Percentiles rank a stretch among this genome's conserved stretches.
These are phyloP conservation scores for Nemania sp. DNA, from an alignment of 2,329 filamentous ascomycete species.

Conservation along the genomic window DNA sequence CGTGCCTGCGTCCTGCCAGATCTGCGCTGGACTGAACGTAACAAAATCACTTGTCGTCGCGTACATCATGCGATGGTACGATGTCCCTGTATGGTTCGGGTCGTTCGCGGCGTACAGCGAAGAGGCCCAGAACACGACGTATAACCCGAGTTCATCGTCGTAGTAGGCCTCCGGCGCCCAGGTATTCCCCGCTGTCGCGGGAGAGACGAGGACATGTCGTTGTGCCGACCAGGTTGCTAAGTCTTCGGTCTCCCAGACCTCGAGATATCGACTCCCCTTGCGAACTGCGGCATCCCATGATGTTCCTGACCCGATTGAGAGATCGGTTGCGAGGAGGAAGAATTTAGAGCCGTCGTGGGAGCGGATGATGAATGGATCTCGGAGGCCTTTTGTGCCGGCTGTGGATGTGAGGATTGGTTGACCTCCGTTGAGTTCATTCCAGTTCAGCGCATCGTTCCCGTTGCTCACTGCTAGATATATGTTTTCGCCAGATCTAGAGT, in stretches of 20 bases:
- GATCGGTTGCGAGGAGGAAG: constrained; percentile 55
- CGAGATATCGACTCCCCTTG: constrained; percentile 53
- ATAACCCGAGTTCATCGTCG: constrained; percentile 47
- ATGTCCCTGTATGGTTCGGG: constrained; percentile 44
- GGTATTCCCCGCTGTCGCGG: constrained; percentile 54
- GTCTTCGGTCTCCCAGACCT: constrained; percentile 57
- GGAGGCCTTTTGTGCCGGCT: constrained; percentile 52
- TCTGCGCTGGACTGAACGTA: constrained; percentile 49
- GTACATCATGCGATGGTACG: constrained; percentile 58
- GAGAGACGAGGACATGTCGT: constrained; percentile 53
- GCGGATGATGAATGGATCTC: constrained; percentile 58
- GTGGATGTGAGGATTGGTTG: constrained; percentile 51
- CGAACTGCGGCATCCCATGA: constrained; percentile 53
- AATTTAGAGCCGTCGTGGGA: constrained; percentile 55
- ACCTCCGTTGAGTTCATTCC: constrained; percentile 53
- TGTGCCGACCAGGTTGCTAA: constrained; percentile 55
- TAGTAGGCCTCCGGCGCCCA: constrained; percentile 59
- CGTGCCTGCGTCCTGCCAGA: constrained; percentile 56
- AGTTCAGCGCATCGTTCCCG: constrained; percentile 55
- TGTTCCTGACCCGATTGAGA: constrained; percentile 58
- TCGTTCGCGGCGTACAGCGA: constrained; percentile 49
- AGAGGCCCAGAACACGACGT: constrained; percentile 53
- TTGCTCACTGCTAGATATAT: constrained; percentile 56
- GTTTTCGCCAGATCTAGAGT: constrained; percentile 50
- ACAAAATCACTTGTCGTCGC: constrained; percentile 54